Percentiles rank a stretch among this genome's conserved stretches.
Conservation (phyloP, 1,284 basidiomycete species). For the Tausonia pullulans region DNA sequence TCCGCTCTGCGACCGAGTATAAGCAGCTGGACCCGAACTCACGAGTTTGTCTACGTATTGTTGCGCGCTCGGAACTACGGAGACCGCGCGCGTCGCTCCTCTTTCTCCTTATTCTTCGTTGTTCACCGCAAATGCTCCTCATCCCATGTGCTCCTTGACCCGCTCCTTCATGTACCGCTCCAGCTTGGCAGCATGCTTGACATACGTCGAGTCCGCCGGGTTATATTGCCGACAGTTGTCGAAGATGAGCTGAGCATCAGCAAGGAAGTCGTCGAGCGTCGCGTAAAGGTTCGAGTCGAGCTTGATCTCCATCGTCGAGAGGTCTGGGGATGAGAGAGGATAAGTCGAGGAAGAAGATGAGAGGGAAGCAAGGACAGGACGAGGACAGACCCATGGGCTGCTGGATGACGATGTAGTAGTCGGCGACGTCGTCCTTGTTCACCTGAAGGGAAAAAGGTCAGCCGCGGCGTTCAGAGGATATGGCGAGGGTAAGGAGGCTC, state of each 20-base stretch:
- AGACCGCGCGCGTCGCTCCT: too few relatives aligned
- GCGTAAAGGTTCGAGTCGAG: conserved; percentile 68
- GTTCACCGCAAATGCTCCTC: too few relatives aligned
- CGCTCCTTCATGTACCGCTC: conserved; percentile 44
- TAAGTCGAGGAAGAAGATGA: conserved; percentile 24
- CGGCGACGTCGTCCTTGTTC: conserved; percentile 67
- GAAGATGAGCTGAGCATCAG: conserved; percentile 75
- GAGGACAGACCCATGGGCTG: conserved; percentile 82
- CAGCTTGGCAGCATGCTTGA: conserved; percentile 73
- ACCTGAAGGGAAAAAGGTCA: conserved; percentile 59
- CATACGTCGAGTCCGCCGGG: conserved; percentile 69
- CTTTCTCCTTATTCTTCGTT: too few relatives aligned
- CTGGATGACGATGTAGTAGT: conserved; percentile 86
- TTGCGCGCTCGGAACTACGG: too few relatives aligned
- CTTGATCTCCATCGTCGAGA: conserved; percentile 86
- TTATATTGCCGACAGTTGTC: conserved; percentile 90
- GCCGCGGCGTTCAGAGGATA: too few relatives aligned
- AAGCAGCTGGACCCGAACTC: too few relatives aligned
- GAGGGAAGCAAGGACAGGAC: conserved; percentile 21
- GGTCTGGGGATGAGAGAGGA: conserved; percentile 44
- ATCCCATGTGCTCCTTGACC: too few relatives aligned
- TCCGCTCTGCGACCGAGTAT: too few relatives aligned
- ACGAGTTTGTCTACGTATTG: too few relatives aligned
- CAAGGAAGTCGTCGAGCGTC: conserved; percentile 62
- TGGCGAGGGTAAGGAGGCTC: too few relatives aligned